Base-by-base conservation (phyloP, 805 yeast genomes). In the Candida arabinofermentans region DNA sequence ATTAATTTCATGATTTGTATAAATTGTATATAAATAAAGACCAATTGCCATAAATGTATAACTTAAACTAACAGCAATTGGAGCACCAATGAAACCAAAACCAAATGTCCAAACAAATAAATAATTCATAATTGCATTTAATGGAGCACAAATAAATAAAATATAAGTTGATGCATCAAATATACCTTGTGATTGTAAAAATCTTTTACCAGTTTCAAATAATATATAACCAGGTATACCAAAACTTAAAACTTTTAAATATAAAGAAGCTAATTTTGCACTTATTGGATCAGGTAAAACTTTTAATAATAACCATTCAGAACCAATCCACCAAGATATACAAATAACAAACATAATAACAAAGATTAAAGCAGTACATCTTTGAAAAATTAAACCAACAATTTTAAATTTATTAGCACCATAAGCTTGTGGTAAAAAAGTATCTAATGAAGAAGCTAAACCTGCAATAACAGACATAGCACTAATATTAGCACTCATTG, bases 81-180 rank as follows among this genome's bases (percentile, higher is more conserved):
- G 91, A 2, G 91, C 91, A 18, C 93, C 93, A 27, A 78, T 56
- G 57, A 78, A 85, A 3, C 93, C 93, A 40, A 75, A 50, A 0
- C 78, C 77, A 35, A 80, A 57, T 3, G 74, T 70, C 89, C 91
- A 81, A n/a, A 85, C 91, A 34, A 85, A 66, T 16, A 72, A 44
- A 54, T 81, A 85, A 61, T 84, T 84, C 62, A 83, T 62, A 23
- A 79, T 45, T 0, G 83, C 84, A 55, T 85, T 85, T 46, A 84
- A 61, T 8, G 93, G 91, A 3, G 90, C 90, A 63, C 88, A 83
- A 23, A 84, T 53, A 30, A 77, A 63, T 31, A 85, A 65, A 21
- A 83, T 83, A 49, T 82, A 80, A 0, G 90, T 84, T 9, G 89
- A 81, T 7, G 91, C 91, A 59, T 84, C 86, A 62, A 84, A 85